Base-by-base conservation (phyloP, 768 basidiomycete species). In the Tricholoma sp. region DNA sequence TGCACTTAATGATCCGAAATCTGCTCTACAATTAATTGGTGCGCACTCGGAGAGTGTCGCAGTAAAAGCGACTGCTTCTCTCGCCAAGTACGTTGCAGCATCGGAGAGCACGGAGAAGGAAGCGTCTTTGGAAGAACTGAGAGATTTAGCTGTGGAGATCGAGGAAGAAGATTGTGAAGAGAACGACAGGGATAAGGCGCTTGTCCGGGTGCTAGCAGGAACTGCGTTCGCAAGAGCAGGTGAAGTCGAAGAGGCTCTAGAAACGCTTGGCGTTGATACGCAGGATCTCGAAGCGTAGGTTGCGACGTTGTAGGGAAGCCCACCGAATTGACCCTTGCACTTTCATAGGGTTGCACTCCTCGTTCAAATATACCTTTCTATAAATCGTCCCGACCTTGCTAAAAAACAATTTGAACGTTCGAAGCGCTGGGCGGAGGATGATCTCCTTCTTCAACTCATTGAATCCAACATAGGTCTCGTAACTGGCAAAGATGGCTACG, bases 241-340 rank as follows among this genome's bases (percentile, higher is more conserved):
- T 2, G 94, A 97, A 72, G 72, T 89, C 10, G 94, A 97, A 71
- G 94, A 98, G 72, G 94, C 94, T 1, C 74, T 97, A 22, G 94
- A 96, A 71, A 94, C 91, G 0, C 77, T 98, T 31, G 85, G 86
- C 7, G 82, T 81, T 5, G 87, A 85, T 50, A 83, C 83, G 31
- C 82, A 87, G 60, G 89, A 91, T 63, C 80, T 94, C 35, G 94
- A 98, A 77, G 89, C 91, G 94, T 95, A 71, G 64, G 91, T 81
- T 6, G 19, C 31, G 46, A n/a, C 37, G 43, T n/a, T 29, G 24
- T 14, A 2, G 12, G 46, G 5, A 8, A 0, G 22, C 22, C 24
- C 5, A 50, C 29, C 46, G 29, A 24, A 52, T 49, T 51, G 27
- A 50, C 22, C 24, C 54, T 52, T 19, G 41, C 16, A 27, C 37